These are phyloP conservation scores for Hypsizygus ulmarius DNA, from an alignment of 1,284 basidiomycete species.

Conservation along the genomic window DNA sequence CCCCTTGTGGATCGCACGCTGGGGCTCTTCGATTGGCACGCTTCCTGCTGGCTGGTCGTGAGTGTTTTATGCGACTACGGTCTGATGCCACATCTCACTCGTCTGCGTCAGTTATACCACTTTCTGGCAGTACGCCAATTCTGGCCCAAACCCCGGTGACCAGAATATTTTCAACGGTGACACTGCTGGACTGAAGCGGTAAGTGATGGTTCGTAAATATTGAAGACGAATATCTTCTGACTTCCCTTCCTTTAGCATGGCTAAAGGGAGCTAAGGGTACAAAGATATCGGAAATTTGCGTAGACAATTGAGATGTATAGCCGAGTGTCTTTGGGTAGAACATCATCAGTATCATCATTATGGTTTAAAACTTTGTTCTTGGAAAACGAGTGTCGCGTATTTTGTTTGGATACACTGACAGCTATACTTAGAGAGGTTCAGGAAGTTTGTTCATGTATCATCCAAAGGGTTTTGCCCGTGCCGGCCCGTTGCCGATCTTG, in stretches of 20 bases:
- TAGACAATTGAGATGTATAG: too few species aligned
- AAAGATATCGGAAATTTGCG: too few species aligned
- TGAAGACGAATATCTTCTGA: neutral
- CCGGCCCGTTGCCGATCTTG: too few species aligned
- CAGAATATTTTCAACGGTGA: slow-evolving; percentile 25
- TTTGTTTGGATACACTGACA: too few species aligned
- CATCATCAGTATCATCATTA: too few species aligned
- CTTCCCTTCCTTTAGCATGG: neutral
- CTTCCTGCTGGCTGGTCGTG: slow-evolving; percentile 56
- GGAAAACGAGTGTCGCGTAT: too few species aligned
- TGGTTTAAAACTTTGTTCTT: too few species aligned
- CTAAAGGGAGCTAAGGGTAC: too few species aligned
- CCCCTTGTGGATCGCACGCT: slow-evolving; percentile 62
- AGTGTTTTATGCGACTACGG: slow-evolving; percentile 13
- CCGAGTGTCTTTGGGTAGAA: too few species aligned
- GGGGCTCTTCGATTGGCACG: slow-evolving; percentile 44
- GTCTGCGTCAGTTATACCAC: slow-evolving; percentile 42
- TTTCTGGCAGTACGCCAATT: slow-evolving; percentile 36
- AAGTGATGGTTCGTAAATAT: neutral
- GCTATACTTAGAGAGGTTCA: too few species aligned
- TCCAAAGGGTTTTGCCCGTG: too few species aligned
- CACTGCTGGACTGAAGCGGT: slow-evolving; percentile 20
- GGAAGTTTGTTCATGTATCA: too few species aligned
- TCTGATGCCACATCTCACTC: neutral
- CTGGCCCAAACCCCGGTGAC: slow-evolving; percentile 26